These are phyloP conservation scores for Apiospora arundinis DNA, from an alignment of 2,329 filamentous ascomycete species.

Conservation along the genomic window DNA sequence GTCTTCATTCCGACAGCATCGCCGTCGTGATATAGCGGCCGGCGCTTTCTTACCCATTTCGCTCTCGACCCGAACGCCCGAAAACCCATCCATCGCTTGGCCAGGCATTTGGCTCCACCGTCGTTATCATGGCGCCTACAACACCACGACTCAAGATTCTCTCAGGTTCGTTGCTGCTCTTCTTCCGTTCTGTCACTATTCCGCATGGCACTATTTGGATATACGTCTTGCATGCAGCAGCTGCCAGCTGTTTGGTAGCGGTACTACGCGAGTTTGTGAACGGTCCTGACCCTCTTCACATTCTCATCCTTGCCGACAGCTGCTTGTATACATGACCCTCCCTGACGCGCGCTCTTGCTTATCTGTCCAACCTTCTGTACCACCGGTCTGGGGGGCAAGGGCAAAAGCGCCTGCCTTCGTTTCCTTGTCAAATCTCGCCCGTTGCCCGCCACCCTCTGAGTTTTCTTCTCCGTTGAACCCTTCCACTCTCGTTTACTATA, in stretches of 20 bases:
- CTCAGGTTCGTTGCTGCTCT: constrained; percentile 57
- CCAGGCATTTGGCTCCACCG: constrained; percentile 29
- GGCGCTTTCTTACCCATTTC: not conserved
- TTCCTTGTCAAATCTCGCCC: constrained; percentile 16
- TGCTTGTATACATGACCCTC: constrained; percentile 16
- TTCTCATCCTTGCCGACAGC: constrained; percentile 11
- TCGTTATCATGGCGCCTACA: constrained; percentile 62
- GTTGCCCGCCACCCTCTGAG: constrained; percentile 19
- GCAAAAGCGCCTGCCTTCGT: not conserved
- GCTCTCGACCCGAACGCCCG: constrained; percentile 23
- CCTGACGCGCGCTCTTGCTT: constrained; percentile 20
- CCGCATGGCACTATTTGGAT: not conserved
- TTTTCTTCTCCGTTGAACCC: constrained; percentile 24
- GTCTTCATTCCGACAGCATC: constrained; percentile 19
- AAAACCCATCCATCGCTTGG: constrained; percentile 30
- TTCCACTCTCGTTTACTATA: constrained; percentile 31
- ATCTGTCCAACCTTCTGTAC: constrained; percentile 14
- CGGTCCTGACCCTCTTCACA: not conserved
- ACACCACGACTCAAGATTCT: constrained; percentile 66
- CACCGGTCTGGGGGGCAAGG: not conserved
- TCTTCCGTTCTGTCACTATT: constrained; percentile 23
- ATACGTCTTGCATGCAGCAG: not conserved
- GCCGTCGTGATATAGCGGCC: constrained; percentile 21
- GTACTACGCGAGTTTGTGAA: constrained; percentile 2
- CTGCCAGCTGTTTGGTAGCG: constrained; percentile 9